Percentiles rank a stretch among this genome's conserved stretches.
phyloP scores from a whole-genome alignment of 192 early-diverging fungal species.

The Umbelopsis vinacea region DNA sequence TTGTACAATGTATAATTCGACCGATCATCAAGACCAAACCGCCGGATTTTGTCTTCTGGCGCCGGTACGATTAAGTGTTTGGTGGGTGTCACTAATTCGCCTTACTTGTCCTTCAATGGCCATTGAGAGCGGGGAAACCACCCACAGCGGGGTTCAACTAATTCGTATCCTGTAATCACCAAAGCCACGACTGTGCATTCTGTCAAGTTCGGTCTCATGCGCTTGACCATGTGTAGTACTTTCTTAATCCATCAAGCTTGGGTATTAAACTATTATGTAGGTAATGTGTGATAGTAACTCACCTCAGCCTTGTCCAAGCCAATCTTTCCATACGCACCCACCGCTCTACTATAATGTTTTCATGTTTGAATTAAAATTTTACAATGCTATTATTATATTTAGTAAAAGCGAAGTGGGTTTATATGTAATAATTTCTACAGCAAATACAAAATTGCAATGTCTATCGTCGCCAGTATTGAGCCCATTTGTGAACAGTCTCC shows the following conservation, averaged over 20 bases:
- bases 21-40: no score
- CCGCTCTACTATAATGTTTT: background rate
- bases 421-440: constrained; percentile 4
- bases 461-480: constrained; percentile 77
- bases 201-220: no score
- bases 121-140: background rate
- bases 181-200: no score
- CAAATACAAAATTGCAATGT: background rate
- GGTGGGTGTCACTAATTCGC: background rate
- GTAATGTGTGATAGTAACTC: background rate
- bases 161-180: no score
- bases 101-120: background rate
- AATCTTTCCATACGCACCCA: constrained; percentile 37
- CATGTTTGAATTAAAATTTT: background rate
- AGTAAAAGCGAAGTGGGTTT: background rate
- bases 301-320: constrained; percentile 58
- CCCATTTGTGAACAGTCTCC: constrained; percentile 97
- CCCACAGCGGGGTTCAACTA: no score
- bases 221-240: no score
- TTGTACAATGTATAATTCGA: no score
- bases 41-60: no score
- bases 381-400: no score
- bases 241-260: no score
- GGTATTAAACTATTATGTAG: no score
- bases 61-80: no score